Evolutionary conservation across 1,139 yeast species (phyloP).

Genomic region (Pichia sp.): DNA sequence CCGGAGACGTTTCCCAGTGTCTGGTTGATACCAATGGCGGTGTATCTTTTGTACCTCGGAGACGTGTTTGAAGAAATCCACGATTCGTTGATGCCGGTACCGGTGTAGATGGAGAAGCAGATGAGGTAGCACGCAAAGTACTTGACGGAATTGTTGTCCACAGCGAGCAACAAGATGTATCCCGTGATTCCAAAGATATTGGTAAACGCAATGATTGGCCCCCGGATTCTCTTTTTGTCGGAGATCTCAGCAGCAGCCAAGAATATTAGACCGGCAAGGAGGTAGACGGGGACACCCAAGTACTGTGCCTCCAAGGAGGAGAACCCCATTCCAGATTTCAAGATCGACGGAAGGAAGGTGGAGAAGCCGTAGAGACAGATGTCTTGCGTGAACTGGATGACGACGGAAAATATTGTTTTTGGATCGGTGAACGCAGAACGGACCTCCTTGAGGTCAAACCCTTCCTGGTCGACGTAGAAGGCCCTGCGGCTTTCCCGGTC

Average conservation of each 20-base stretch:
- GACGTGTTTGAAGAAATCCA: slow-evolving; percentile 14
- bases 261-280: slow-evolving; percentile 10
- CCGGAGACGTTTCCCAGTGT: slow-evolving; percentile 15
- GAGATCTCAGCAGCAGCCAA: slow-evolving; percentile 10
- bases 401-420: slow-evolving; percentile 8
- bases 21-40: slow-evolving; percentile 11
- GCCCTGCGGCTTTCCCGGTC: slow-evolving; percentile 12
- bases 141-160: slow-evolving; percentile 9
- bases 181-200: slow-evolving; percentile 13
- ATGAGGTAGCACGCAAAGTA: slow-evolving; percentile 13
- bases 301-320: slow-evolving; percentile 10
- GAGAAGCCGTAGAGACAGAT: slow-evolving; percentile 14
- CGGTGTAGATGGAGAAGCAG: slow-evolving; percentile 10
- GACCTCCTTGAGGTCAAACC: slow-evolving; percentile 9
- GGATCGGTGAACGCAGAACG: slow-evolving; percentile 8
- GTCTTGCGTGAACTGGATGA: slow-evolving; percentile 14
- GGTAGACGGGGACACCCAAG: slow-evolving; percentile 11
- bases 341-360: slow-evolving; percentile 13
- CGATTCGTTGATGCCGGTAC: slow-evolving; percentile 14
- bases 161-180: slow-evolving; percentile 9
- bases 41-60: slow-evolving; percentile 12
- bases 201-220: slow-evolving; percentile 10
- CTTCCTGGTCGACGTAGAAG: slow-evolving; percentile 3
- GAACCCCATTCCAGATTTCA: slow-evolving; percentile 8
- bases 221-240: slow-evolving; percentile 9